A percentile compares a stretch with the other conserved stretches of the same genome.
phyloP scores from a whole-genome alignment of 2,329 filamentous ascomycete species.

The Cladophialophora yegresii region DNA sequence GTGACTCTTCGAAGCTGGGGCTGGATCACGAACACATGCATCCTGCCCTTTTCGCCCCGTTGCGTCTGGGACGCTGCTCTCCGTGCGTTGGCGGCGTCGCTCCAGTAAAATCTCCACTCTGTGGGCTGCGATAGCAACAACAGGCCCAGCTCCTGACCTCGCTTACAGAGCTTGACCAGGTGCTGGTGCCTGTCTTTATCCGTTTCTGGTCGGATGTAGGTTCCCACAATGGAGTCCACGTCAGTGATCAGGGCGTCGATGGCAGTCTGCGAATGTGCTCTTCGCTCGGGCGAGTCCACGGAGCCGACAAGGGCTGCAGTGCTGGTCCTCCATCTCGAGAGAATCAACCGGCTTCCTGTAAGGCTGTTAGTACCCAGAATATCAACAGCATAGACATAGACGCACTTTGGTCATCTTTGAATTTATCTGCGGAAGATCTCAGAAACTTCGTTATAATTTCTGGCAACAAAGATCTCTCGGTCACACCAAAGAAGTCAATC shows the following conservation, averaged over 20 bases:
- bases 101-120: conserved; percentile 10
- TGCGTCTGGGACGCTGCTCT: neutral
- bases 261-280: neutral
- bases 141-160: conserved; percentile 6
- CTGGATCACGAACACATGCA: conserved; percentile 5
- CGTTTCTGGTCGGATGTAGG: conserved; percentile 1
- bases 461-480: conserved; percentile 9
- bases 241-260: neutral
- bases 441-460: conserved; percentile 3
- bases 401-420: conserved; percentile 2
- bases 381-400: neutral
- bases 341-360: conserved; percentile 8
- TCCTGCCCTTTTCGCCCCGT: conserved; percentile 2
- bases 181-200: conserved; percentile 2
- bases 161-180: conserved; percentile 10
- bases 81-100: neutral
- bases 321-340: conserved; percentile 12
- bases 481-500: conserved; percentile 12
- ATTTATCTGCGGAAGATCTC: neutral
- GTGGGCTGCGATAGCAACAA: conserved; percentile 7
- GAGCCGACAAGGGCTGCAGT: conserved; percentile 4
- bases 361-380: neutral
- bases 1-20: conserved; percentile 9
- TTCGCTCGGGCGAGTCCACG: conserved; percentile 1
- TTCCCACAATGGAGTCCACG: neutral